Percentiles rank a stretch among this genome's conserved stretches.
These are phyloP conservation scores for Raphanus raphanistrum DNA, from an alignment of 345 rosid genomes.

Conservation along the genomic window DNA sequence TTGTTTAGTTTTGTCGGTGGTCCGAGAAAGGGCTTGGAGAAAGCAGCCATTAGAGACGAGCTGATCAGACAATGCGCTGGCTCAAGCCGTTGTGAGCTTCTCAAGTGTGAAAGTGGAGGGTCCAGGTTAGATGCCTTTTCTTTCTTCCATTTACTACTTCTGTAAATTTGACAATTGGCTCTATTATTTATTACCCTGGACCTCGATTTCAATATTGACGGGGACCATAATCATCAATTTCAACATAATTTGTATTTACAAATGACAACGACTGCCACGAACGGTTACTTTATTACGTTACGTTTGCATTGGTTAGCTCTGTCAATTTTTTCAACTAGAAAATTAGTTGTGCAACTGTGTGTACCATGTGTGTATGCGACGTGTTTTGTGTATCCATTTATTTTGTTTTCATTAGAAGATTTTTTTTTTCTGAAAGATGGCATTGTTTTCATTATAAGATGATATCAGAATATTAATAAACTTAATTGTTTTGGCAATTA, in stretches of 20 bases:
- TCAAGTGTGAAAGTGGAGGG: constrained; percentile 45
- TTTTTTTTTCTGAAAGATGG: background rate
- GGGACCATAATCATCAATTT: constrained; percentile 21
- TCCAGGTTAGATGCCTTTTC: constrained; percentile 25
- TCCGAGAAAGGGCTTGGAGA: constrained; percentile 37
- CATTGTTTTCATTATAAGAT: background rate
- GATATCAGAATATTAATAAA: background rate
- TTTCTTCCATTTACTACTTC: background rate
- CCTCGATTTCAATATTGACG: background rate
- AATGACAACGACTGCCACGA: constrained; percentile 19
- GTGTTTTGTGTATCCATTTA: background rate
- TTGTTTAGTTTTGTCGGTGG: constrained; percentile 63
- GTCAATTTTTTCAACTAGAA: background rate
- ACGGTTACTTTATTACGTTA: constrained; percentile 8
- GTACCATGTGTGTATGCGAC: too few relatives aligned
- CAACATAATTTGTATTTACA: background rate
- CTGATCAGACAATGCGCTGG: constrained; percentile 49
- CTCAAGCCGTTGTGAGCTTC: constrained; percentile 43
- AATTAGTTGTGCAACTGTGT: background rate
- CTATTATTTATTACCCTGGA: background rate
- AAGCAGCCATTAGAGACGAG: constrained; percentile 47
- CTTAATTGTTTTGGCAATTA: background rate
- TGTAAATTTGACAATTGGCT: background rate
- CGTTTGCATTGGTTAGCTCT: constrained; percentile 6
- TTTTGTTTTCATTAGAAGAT: background rate